These are phyloP conservation scores for Trichoderma afroharzianum DNA, from an alignment of 2,329 filamentous ascomycete species.

Conservation along the genomic window DNA sequence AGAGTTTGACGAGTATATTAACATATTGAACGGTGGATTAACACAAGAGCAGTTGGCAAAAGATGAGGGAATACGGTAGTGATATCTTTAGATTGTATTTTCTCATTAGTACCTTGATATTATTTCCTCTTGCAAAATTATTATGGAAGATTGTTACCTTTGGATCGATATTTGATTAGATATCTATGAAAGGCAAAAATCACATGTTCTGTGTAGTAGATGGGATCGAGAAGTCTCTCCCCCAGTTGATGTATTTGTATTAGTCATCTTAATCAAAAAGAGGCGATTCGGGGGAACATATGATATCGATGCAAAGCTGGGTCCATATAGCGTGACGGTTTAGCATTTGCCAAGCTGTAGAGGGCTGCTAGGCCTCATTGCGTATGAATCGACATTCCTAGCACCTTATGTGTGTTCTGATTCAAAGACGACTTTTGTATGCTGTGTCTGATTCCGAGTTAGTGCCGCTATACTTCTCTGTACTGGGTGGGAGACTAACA, in stretches of 20 bases:
- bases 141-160: too few species aligned
- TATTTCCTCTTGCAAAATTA: not conserved
- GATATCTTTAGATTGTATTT: not conserved
- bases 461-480: not conserved
- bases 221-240: not conserved
- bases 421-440: not conserved
- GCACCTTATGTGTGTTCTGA: not conserved
- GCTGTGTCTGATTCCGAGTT: not conserved
- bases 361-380: not conserved
- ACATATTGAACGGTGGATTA: not conserved
- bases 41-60: not conserved
- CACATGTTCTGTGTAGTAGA: not conserved
- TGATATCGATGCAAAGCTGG: conserved; percentile 8
- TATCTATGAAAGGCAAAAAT: not conserved
- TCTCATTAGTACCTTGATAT: not conserved
- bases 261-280: not conserved
- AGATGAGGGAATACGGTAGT: not conserved
- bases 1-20: not conserved
- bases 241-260: not conserved
- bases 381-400: not conserved
- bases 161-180: not conserved
- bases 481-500: not conserved
- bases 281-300: not conserved
- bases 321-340: not conserved
- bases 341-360: not conserved